A percentile compares a stretch with the other conserved stretches of the same genome.
Conservation (phyloP, 1,284 basidiomycete genomes). For the Austroboletus niveus region DNA sequence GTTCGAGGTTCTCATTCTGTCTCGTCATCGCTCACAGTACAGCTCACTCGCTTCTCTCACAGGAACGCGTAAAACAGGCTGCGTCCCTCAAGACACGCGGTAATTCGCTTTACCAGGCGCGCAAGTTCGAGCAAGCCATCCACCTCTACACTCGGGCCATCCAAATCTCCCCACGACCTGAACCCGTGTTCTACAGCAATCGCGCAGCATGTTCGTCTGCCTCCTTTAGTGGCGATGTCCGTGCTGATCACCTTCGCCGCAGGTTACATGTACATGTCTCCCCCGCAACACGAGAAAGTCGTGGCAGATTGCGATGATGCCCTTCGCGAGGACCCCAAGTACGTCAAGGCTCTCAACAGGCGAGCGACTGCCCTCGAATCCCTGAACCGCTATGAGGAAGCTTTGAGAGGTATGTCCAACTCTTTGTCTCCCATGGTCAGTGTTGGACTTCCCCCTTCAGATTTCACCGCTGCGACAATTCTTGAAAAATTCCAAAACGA, state of each 20-base stretch:
- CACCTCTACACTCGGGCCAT: conserved; percentile 93
- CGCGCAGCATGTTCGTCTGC: conserved; percentile 83
- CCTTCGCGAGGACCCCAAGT: conserved; percentile 80
- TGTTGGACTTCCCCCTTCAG: conserved; percentile 39
- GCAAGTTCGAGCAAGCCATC: conserved; percentile 77
- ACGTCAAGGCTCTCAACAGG: conserved; percentile 95
- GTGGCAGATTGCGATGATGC: conserved; percentile 92
- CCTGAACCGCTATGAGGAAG: conserved; percentile 72
- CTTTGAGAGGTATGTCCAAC: conserved; percentile 65
- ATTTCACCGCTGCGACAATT: conserved; percentile 95
- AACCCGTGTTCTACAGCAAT: conserved; percentile 97
- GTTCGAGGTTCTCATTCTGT: conserved; percentile 42
- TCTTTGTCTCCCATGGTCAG: neutral
- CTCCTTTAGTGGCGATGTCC: neutral
- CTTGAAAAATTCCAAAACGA: conserved; percentile 92
- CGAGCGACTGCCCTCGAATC: conserved; percentile 86
- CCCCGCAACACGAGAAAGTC: conserved; percentile 81
- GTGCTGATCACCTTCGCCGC: conserved; percentile 7
- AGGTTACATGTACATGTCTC: conserved; percentile 92
- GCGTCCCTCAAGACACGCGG: conserved; percentile 85
- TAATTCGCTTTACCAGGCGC: conserved; percentile 84
- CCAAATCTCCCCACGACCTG: conserved; percentile 77
- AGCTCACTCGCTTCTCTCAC: conserved; percentile 11
- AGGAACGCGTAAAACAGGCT: conserved; percentile 80
- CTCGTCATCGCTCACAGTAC: neutral